Evolutionary conservation across 1,284 basidiomycete species (phyloP).

Genomic region (Leucoagaricus sp.): DNA sequence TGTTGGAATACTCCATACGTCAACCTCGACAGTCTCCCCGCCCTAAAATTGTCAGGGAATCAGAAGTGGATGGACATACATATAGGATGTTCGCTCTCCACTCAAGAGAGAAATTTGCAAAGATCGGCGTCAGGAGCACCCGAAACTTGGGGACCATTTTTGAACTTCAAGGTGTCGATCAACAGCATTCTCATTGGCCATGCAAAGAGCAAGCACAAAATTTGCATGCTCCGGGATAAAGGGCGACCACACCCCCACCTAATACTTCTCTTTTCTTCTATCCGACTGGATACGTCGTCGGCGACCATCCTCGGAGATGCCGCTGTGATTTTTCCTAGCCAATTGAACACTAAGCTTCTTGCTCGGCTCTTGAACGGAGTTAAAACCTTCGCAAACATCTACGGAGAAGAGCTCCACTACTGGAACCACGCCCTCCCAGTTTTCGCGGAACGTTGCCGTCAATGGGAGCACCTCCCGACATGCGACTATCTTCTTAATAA

Average conservation of each 20-base stretch:
- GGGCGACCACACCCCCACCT: constrained; percentile 9
- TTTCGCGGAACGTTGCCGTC: constrained; percentile 38
- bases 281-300: constrained; percentile 30
- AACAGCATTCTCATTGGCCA: constrained; percentile 25
- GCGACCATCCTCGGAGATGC: constrained; percentile 35
- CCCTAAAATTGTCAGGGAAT: background rate
- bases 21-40: constrained; percentile 11
- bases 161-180: constrained; percentile 11
- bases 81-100: background rate
- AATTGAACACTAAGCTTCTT: background rate
- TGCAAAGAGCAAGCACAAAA: constrained; percentile 15
- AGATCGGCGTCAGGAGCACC: background rate
- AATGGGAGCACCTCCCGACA: constrained; percentile 34
- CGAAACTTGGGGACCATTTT: background rate
- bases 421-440: constrained; percentile 40
- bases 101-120: background rate
- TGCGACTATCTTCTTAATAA: constrained; percentile 32
- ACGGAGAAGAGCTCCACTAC: constrained; percentile 27
- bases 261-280: constrained; percentile 18
- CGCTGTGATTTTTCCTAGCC: constrained; percentile 30
- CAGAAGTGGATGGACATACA: background rate
- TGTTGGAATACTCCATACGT: constrained; percentile 14
- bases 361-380: background rate
- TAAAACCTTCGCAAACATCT: constrained; percentile 13
- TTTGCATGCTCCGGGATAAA: constrained; percentile 7